Base-by-base conservation (phyloP, 306 rosid genomes). In the Cicer arietinum region DNA sequence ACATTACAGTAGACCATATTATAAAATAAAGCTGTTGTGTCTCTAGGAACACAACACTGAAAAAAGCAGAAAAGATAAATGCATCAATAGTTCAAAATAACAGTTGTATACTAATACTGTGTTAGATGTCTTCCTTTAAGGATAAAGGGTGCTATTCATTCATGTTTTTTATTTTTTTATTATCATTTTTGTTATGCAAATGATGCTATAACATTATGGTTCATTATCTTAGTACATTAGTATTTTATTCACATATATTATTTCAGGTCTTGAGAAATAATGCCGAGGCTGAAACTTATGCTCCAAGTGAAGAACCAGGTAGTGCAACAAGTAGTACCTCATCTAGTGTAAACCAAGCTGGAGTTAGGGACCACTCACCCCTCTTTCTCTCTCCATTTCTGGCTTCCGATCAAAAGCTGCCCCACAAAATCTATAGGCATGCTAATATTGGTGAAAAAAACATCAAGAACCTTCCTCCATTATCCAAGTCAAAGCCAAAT, bases 391-490 rank as follows among this genome's bases (percentile, higher is more conserved):
- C 88, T 47, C 89, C 87, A 42, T 40, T 71, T 17, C 16, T 14
- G 11, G 68, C 77, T 16, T 67, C 83, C 40, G 64, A 77, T 73
- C 80, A 48, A 75, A 85, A 59, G 67, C 13, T 25, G 14, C 59
- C 84, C 10, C 80, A 53, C 13, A 78, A 79, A 75, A 37, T 56
- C 61, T 72, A 67, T 59, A 59, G 43, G 51, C 80, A 56, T 80
- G 78, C 74, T 20, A 69, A 84, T 58, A 79, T 56, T 1, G 65
- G 37, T 18, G 71, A 59, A 77, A 73, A 63, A 80, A 74, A 42
- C 51, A 66, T 42, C 25, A 84, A 69, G 78, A 81, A 82, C 60
- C 77, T 87, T 77, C 89, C 89, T 78, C 86, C 90, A 63, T 75
- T 87, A 50, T 90, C 90, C 9, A 84, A 74, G 65, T 78, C 88